Conservation (phyloP, 768 basidiomycete species). For the Galerina marginata region DNA sequence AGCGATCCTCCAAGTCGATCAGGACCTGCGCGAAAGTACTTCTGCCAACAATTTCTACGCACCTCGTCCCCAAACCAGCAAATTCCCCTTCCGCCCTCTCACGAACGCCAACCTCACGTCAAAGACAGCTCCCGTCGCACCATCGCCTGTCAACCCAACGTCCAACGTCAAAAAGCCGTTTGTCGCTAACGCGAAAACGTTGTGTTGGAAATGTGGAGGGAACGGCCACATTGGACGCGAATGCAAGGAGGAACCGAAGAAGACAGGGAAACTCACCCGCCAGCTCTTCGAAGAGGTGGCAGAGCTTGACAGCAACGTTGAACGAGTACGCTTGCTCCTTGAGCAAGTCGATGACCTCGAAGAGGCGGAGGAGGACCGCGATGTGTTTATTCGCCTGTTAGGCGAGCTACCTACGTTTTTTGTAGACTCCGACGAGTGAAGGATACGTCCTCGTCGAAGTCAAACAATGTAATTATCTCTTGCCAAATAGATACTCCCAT, state of each 20-base stretch:
- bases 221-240: neutral
- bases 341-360: neutral
- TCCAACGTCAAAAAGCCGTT: neutral
- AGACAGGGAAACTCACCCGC: neutral
- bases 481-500: neutral
- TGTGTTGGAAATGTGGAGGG: constrained; percentile 7
- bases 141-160: too few relatives aligned
- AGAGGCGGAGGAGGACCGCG: neutral
- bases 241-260: neutral
- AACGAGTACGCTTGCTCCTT: neutral
- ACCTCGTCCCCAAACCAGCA: neutral
- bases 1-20: neutral
- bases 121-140: neutral
- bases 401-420: neutral
- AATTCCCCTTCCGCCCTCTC: neutral
- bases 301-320: neutral
- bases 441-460: constrained; percentile 4
- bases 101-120: neutral
- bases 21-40: neutral
- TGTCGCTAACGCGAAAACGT: neutral
- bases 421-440: constrained; percentile 13
- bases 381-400: neutral
- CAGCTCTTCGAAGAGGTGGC: neutral
- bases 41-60: neutral
- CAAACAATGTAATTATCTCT: neutral